Conservation (phyloP, 2,329 filamentous ascomycete species). For the Alternaria ventricosa region DNA sequence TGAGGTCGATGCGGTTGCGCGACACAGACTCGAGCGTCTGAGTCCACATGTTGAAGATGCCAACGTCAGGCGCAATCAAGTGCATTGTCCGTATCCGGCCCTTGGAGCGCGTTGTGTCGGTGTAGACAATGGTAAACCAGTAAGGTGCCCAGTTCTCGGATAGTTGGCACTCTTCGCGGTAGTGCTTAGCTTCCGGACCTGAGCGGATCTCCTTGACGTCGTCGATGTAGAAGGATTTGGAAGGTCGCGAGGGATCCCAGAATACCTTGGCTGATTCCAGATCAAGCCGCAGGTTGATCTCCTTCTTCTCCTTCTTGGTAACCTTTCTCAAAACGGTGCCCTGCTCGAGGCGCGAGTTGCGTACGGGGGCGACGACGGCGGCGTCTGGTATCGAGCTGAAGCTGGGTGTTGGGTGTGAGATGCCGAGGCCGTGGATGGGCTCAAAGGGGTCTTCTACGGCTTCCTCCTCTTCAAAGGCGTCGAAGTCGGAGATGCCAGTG, state of each 20-base stretch:
- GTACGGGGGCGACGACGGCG: slow-evolving; percentile 68
- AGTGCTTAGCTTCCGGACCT: slow-evolving; percentile 84
- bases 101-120: slow-evolving; percentile 77
- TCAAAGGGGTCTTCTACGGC: slow-evolving; percentile 55
- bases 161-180: slow-evolving; percentile 81
- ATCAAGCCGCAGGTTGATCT: slow-evolving; percentile 80
- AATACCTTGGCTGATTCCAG: slow-evolving; percentile 83
- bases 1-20: slow-evolving; percentile 84
- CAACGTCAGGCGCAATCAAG: slow-evolving; percentile 77
- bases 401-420: slow-evolving; percentile 39
- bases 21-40: slow-evolving; percentile 83
- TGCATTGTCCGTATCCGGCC: slow-evolving; percentile 81
- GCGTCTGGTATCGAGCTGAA: slow-evolving; percentile 51
- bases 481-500: slow-evolving; percentile 58
- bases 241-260: slow-evolving; percentile 80
- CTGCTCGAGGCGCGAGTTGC: slow-evolving; percentile 76
- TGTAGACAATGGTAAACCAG: slow-evolving; percentile 92
- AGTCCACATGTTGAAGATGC: slow-evolving; percentile 80
- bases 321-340: slow-evolving; percentile 83
- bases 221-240: slow-evolving; percentile 91
- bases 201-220: slow-evolving; percentile 91
- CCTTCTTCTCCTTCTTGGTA: slow-evolving; percentile 78
- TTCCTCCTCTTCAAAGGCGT: slow-evolving; percentile 59
- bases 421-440: slow-evolving; percentile 51
- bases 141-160: slow-evolving; percentile 70